Conservation (phyloP, 2,329 filamentous ascomycete species). For the Myrmaecium sp. region DNA sequence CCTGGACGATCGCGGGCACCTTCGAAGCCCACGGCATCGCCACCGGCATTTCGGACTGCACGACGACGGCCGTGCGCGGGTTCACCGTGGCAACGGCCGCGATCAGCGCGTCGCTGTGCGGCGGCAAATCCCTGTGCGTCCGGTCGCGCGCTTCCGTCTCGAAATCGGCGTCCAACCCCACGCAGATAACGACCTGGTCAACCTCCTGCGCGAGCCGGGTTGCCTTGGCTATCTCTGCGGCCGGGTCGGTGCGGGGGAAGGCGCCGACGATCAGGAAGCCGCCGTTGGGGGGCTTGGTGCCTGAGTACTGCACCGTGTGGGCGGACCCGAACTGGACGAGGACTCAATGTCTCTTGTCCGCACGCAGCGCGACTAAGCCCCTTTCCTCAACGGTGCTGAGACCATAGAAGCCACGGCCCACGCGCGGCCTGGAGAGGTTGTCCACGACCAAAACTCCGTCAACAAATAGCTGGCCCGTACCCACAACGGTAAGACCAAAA, state of each 20-base stretch:
- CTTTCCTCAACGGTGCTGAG: constrained; percentile 44
- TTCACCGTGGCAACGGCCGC: constrained; percentile 37
- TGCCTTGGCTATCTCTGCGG: constrained; percentile 7
- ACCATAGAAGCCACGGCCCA: constrained; percentile 48
- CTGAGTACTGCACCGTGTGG: constrained; percentile 3
- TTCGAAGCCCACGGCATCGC: constrained; percentile 50
- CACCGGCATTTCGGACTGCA: constrained; percentile 49
- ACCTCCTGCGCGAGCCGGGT: constrained; percentile 23
- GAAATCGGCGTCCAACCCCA: constrained; percentile 25
- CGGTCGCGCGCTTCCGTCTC: constrained; percentile 12
- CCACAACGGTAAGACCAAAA: constrained; percentile 6
- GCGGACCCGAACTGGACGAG: constrained; percentile 5
- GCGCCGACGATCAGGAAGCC: too few species aligned
- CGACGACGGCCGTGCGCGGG: constrained; percentile 49
- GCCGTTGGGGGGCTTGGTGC: constrained; percentile 2
- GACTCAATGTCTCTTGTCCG: constrained; percentile 33
- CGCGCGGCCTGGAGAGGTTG: constrained; percentile 31
- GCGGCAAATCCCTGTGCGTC: constrained; percentile 17
- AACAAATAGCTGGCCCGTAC: constrained; percentile 17
- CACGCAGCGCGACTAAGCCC: constrained; percentile 37
- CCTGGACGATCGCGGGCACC: constrained; percentile 47
- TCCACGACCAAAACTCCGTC: constrained; percentile 20
- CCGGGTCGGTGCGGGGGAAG: constrained; percentile 30
- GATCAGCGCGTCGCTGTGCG: constrained; percentile 40
- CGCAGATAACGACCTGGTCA: constrained; percentile 51